Base-by-base conservation (phyloP, 768 basidiomycete genomes). In the Psilocybe azurescens region DNA sequence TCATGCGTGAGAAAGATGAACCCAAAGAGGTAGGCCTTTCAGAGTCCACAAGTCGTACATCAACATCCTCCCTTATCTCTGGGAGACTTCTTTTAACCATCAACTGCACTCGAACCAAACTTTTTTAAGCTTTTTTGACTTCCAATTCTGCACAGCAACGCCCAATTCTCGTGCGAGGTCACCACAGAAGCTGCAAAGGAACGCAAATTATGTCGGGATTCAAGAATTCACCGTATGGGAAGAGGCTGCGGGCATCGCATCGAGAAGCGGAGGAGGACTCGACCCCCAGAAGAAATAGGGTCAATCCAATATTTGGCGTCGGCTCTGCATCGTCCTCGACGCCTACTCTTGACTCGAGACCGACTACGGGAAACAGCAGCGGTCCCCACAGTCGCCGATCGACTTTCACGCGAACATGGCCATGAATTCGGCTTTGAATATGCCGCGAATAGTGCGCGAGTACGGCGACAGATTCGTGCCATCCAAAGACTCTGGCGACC, bases 141-240 rank as follows among this genome's bases (percentile, higher is more conserved):
- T n/a, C 39, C 36, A 36, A 54, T 53, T n/a, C 39, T 24, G 32
- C 49, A 5, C 33, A n/a, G 18, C 11, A 20, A 20, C n/a, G 32
- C n/a, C 33, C 51, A 30, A 38, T n/a, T 13, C 33, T 36, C 32
- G 24, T 8, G 29, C 50, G 28, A 51, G 50, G 30, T 18, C 52
- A 18, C 32, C 13, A 53, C 51, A 32, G 10, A 13, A 38, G 24
- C 5, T 5, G 4, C 10, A 13, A 41, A 44, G 38, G 44, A 50
- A 44, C 14, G 33, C 33, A 58, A 53, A 48, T 9, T 10, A 91
- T 91, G 90, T 88, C 90, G 60, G 85, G 86, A 58, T 83, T 93
- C 76, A 91, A 90, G 80, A 92, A 93, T 76, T 92, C 91, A 69
- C 89, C 89, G 1, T 93, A 91, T 75, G 91, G 90, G 47, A 93